A percentile compares a stretch with the other conserved stretches of the same genome.
Conservation (phyloP, 352 stramenopile species). For the Discostella stelligera region DNA sequence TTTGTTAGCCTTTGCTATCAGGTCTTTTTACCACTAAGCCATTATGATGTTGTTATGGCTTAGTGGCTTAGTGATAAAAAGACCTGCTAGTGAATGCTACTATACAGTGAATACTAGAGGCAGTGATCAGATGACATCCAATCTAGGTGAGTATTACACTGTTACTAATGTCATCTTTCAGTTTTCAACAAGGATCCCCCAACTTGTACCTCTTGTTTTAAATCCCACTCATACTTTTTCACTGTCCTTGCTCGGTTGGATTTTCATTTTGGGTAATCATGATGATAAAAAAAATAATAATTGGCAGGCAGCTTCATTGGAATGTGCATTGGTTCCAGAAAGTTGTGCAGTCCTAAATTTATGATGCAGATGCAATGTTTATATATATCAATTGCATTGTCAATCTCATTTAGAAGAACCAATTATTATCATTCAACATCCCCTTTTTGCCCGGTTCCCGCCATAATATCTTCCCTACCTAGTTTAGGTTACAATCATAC, state of each 20-base stretch:
- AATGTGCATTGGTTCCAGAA: too few relatives aligned
- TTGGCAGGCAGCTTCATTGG: background rate
- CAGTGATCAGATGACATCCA: conserved; percentile 23
- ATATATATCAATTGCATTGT: background rate
- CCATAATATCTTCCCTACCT: too few relatives aligned
- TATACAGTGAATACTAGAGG: conserved; percentile 12
- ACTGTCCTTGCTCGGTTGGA: conserved; percentile 11
- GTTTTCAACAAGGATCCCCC: background rate
- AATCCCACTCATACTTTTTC: background rate
- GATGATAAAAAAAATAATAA: conserved; percentile 2
- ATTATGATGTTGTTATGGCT: too few relatives aligned
- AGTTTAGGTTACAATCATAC: too few relatives aligned
- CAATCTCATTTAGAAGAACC: too few relatives aligned
- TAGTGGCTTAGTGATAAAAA: too few relatives aligned
- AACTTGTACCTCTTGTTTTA: background rate
- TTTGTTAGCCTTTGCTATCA: too few relatives aligned
- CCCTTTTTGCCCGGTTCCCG: too few relatives aligned
- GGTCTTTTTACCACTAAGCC: too few relatives aligned
- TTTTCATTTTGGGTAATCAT: conserved; percentile 36
- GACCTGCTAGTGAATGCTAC: too few relatives aligned
- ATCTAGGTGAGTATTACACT: conserved; percentile 22
- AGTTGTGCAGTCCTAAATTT: too few relatives aligned
- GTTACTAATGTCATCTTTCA: background rate
- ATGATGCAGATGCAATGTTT: too few relatives aligned
- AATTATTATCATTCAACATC: background rate